phyloP scores from a whole-genome alignment of 805 yeast species.

The Wickerhamiella azyma region DNA sequence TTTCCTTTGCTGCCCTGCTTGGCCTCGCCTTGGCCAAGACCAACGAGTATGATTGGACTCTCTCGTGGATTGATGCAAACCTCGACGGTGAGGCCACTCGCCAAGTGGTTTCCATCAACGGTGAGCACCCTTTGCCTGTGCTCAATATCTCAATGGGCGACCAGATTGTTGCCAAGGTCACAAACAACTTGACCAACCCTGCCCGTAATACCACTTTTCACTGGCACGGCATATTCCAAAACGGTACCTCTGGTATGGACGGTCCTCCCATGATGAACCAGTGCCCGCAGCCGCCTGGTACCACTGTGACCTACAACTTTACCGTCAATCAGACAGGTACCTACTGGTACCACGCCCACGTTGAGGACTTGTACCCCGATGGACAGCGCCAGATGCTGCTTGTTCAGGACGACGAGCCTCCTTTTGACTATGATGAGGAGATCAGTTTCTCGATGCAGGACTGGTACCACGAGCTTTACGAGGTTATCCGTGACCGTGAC shows the following conservation, averaged over 20 bases:
- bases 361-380: constrained; percentile 81
- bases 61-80: constrained; percentile 26
- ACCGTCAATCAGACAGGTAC: constrained; percentile 81
- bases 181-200: constrained; percentile 52
- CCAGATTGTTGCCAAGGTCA: constrained; percentile 53
- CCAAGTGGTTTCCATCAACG: constrained; percentile 48
- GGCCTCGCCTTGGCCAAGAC: constrained; percentile 8
- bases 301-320: constrained; percentile 68
- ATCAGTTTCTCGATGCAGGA: constrained; percentile 55
- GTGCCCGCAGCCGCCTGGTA: constrained; percentile 81
- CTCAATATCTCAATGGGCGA: constrained; percentile 69
- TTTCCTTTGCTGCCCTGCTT: neutral
- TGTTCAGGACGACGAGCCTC: constrained; percentile 54
- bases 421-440: constrained; percentile 74
- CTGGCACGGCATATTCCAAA: constrained; percentile 87
- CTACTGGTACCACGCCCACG: constrained; percentile 96
- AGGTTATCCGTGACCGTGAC: constrained; percentile 30
- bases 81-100: constrained; percentile 45
- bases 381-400: constrained; percentile 53
- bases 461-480: constrained; percentile 69
- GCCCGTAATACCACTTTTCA: constrained; percentile 61
- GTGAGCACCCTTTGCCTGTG: constrained; percentile 78
- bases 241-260: constrained; percentile 66
- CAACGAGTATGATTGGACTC: constrained; percentile 27
- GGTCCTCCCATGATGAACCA: constrained; percentile 83